phyloP scores from a whole-genome alignment of 2,329 filamentous ascomycete species.

The Hypocrella siamensis region DNA sequence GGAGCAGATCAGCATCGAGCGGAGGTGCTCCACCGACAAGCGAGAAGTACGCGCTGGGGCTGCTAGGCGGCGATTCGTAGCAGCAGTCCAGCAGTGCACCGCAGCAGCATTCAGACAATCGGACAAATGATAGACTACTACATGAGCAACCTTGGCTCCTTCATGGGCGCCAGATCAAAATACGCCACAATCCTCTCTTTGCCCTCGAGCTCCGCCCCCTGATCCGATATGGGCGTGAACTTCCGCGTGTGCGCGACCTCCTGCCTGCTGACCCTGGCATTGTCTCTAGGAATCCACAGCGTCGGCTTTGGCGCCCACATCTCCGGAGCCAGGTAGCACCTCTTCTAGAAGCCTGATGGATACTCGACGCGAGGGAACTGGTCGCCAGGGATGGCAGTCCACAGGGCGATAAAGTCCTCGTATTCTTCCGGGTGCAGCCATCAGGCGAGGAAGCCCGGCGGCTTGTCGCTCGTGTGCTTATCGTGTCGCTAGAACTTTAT shows the following conservation, averaged over 20 bases:
- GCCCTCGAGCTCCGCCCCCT: constrained; percentile 15
- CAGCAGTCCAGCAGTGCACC: no score
- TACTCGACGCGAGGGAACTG: constrained; percentile 27
- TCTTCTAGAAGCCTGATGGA: constrained; percentile 27
- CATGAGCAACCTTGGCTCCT: constrained; percentile 18
- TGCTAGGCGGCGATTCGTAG: no score
- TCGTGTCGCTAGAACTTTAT: constrained; percentile 12
- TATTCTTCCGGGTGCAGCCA: constrained; percentile 71
- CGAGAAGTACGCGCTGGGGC: no score
- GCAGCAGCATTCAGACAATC: no score
- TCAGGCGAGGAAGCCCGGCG: constrained; percentile 39
- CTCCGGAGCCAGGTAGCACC: constrained; percentile 51
- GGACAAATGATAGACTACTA: no score
- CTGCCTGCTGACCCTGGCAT: constrained; percentile 57
- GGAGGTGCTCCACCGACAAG: no score
- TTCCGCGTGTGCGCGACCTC: constrained; percentile 58
- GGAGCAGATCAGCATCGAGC: no score
- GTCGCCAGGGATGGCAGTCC: constrained; percentile 49
- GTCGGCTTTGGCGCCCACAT: constrained; percentile 46
- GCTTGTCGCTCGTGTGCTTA: constrained; percentile 10
- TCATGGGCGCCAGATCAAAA: constrained; percentile 22
- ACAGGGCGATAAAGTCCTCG: constrained; percentile 54
- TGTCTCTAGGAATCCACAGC: constrained; percentile 75
- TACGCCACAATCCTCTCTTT: constrained; percentile 19
- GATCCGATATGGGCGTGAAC: constrained; percentile 64